Evolutionary conservation across 1,284 basidiomycete genomes (phyloP).

Genomic region (Malassezia brasiliensis): DNA sequence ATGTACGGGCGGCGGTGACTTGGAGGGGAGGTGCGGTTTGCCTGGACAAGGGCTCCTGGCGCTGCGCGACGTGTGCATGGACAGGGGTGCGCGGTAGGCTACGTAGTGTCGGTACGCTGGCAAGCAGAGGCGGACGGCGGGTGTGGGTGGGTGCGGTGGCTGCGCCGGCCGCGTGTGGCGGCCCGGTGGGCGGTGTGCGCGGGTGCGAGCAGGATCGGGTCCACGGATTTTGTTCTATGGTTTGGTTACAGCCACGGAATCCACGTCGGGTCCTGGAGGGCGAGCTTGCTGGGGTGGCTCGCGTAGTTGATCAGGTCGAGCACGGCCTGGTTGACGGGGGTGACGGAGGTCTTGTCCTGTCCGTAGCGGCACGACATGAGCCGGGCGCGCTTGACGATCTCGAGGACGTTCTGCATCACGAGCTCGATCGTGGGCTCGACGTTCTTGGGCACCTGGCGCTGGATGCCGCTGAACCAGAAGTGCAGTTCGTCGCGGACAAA

Average conservation of each 20-base stretch:
- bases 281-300: constrained; percentile 53
- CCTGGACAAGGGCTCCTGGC: no score
- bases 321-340: constrained; percentile 60
- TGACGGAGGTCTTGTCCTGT: constrained; percentile 57
- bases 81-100: no score
- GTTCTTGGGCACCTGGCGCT: constrained; percentile 26
- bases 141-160: no score
- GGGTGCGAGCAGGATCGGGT: no score
- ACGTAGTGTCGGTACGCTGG: no score
- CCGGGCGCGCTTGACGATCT: constrained; percentile 74
- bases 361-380: constrained; percentile 73
- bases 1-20: no score
- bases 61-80: no score
- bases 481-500: constrained; percentile 88
- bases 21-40: no score
- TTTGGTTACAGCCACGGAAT: constrained; percentile 20
- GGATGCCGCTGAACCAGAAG: constrained; percentile 55
- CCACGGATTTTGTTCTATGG: background rate
- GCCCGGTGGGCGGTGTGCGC: no score
- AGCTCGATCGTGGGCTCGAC: constrained; percentile 55
- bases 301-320: constrained; percentile 67
- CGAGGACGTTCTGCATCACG: constrained; percentile 66
- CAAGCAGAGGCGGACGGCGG: no score
- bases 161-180: no score
- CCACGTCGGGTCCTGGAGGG: constrained; percentile 51